These are phyloP conservation scores for Pholiota microspora DNA, from an alignment of 768 basidiomycete genomes.

Conservation along the genomic window DNA sequence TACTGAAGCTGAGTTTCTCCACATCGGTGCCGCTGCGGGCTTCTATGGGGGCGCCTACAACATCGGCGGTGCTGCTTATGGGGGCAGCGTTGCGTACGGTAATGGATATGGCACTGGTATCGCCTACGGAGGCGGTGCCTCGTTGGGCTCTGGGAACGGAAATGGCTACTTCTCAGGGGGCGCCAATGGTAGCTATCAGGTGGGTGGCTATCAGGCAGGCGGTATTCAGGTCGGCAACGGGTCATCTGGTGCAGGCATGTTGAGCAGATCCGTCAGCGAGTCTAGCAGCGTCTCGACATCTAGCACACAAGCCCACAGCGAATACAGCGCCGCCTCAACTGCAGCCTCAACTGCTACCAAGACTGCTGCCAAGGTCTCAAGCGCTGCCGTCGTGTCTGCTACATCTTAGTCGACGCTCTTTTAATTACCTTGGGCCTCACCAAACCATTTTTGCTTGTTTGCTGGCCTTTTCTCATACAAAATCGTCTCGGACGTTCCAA, in stretches of 20 bases:
- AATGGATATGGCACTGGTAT: not conserved
- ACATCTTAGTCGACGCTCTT: not conserved
- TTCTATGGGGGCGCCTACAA: conserved; percentile 4
- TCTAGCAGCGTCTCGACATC: conserved; percentile 7
- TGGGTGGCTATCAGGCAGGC: not conserved
- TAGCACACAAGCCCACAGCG: not conserved
- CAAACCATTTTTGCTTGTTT: not conserved
- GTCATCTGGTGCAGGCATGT: not conserved
- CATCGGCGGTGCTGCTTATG: conserved; percentile 2
- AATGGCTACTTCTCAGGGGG: not conserved
- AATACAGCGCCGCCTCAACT: not conserved
- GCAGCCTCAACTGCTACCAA: not conserved
- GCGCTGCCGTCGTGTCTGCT: not conserved
- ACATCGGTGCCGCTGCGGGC: conserved; percentile 6
- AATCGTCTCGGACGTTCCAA: not conserved
- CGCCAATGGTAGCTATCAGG: not conserved
- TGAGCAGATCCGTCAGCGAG: conserved; percentile 5
- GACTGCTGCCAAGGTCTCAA: too few species aligned
- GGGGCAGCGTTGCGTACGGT: not conserved
- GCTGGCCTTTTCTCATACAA: not conserved
- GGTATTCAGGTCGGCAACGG: not conserved
- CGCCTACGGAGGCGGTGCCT: not conserved
- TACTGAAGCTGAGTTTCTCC: conserved; percentile 17
- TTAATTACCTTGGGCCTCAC: not conserved
- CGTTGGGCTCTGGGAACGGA: not conserved